A percentile compares a stretch with the other conserved stretches of the same genome.
phyloP scores from a whole-genome alignment of 805 yeast species.

The Saturnispora ahearnii region DNA sequence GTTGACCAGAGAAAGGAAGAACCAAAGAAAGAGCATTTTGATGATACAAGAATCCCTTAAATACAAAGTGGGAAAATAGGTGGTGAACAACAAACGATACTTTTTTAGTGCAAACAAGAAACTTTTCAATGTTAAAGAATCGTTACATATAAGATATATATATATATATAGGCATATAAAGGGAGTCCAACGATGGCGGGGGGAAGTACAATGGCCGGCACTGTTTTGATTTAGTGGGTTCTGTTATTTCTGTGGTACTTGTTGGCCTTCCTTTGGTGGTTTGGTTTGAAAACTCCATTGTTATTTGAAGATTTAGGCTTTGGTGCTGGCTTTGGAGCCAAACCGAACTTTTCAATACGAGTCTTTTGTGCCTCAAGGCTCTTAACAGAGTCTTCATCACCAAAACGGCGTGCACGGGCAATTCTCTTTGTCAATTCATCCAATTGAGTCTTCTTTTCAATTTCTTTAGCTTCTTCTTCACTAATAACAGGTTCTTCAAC shows the following conservation, averaged over 20 bases:
- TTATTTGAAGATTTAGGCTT: neutral
- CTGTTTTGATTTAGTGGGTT: neutral
- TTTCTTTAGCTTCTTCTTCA: constrained; percentile 47
- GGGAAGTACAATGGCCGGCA: neutral
- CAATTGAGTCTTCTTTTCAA: constrained; percentile 58
- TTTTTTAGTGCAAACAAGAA: neutral
- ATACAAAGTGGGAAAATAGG: neutral
- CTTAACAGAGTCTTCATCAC: constrained; percentile 44
- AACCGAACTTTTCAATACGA: constrained; percentile 80
- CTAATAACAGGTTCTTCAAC: constrained; percentile 21
- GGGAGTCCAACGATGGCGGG: neutral
- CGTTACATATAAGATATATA: neutral
- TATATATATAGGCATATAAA: neutral
- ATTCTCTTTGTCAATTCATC: constrained; percentile 60
- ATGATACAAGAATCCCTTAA: neutral
- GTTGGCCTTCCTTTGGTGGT: neutral
- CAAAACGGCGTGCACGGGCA: constrained; percentile 70
- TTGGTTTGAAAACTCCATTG: constrained; percentile 1
- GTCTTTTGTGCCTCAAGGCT: constrained; percentile 52
- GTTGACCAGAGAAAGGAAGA: neutral
- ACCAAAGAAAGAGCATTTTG: neutral
- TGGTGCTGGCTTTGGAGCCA: constrained; percentile 32
- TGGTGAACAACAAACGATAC: neutral
- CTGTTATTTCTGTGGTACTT: constrained; percentile 4
- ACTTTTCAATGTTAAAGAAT: neutral